phyloP scores from a whole-genome alignment of 1,139 yeast genomes.

The Nakaseomyces uthaithaninus region DNA sequence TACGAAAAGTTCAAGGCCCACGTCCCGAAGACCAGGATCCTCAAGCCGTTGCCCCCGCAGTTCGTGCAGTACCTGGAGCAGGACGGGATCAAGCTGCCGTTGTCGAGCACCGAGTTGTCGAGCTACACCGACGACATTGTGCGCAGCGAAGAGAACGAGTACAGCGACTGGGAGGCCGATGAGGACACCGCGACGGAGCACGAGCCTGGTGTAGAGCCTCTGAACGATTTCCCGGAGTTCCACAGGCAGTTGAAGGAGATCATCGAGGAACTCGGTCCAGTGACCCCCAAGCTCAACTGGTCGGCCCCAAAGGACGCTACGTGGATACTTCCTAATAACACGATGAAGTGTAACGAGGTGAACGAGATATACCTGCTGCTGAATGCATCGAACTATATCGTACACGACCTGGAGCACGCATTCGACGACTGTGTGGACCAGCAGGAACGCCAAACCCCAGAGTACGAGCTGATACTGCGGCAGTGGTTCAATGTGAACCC shows the following conservation, averaged over 20 bases:
- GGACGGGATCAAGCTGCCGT: slow-evolving; percentile 71
- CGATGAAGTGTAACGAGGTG: slow-evolving; percentile 59
- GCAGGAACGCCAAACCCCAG: slow-evolving; percentile 17
- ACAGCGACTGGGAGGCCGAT: slow-evolving; percentile 62
- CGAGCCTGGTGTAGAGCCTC: slow-evolving; percentile 35
- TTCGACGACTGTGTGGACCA: slow-evolving; percentile 39
- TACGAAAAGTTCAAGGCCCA: slow-evolving; percentile 44
- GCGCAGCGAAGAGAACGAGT: slow-evolving; percentile 52
- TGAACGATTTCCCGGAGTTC: slow-evolving; percentile 46
- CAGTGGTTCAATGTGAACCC: slow-evolving; percentile 78
- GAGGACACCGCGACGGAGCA: slow-evolving; percentile 34
- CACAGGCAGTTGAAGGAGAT: slow-evolving; percentile 44
- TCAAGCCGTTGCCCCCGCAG: slow-evolving; percentile 56
- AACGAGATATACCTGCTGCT: slow-evolving; percentile 71
- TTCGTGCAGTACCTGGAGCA: slow-evolving; percentile 64
- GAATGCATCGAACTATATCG: slow-evolving; percentile 80
- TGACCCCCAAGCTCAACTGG: slow-evolving; percentile 91
- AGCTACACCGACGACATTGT: slow-evolving; percentile 35
- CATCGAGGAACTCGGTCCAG: slow-evolving; percentile 46
- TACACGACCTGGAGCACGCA: slow-evolving; percentile 73
- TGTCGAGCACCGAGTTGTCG: slow-evolving; percentile 27
- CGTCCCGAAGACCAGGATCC: slow-evolving; percentile 45
- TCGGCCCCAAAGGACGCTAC: slow-evolving; percentile 91
- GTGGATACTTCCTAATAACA: slow-evolving; percentile 79
- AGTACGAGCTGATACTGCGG: slow-evolving; percentile 61